Evolutionary conservation across 2,329 filamentous ascomycete genomes (phyloP), one percentile per base, ranked within the genome.

Genomic region (Lecanicillium sp.): DNA sequence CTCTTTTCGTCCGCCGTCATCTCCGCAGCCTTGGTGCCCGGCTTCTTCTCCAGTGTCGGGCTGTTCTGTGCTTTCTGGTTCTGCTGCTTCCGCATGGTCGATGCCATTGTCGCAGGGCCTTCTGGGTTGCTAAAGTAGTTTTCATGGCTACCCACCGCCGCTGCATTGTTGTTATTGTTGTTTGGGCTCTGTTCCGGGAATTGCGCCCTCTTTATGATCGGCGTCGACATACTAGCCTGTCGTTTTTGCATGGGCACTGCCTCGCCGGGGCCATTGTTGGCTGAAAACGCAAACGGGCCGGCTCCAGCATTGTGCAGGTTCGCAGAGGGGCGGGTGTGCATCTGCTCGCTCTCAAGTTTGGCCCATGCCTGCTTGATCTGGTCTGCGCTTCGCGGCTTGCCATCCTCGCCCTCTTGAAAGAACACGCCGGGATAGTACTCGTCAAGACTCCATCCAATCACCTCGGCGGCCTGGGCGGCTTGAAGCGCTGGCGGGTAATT

Each of bases 351-450:
- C 3, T n/a, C 7, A 17, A 48, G 37, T 15, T 5, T 29, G 21
- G 29, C 23, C 45, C 45, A 48, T 5, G 29, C 30, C 3, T 42
- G 15, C n/a, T 42, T n/a, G 1, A 48, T 42, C 6, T 48, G 37
- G 5, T 36, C 19, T 4, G 29, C 37, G 11, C 35, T 26, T n/a
- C 41, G 36, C 30, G 29, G 29, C 30, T n/a, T 35, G 17, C 45
- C 45, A n/a, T 42, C 26, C 20, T 12, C 29, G 14, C 38, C 38
- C 17, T 48, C 45, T 19, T 42, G 38, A 5, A 23, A 20, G 30
- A 49, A 49, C 20, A 49, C 40, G n/a, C 40, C 48, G 4, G 48
- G 48, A 19, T 49, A 49, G 29, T 43, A 44, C 30, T 44, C 35
- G 24, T 44, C 48, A 40, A 44, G 44, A 7, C 35, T 23, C 48